These are phyloP conservation scores for Prototheca cutis DNA, from an alignment of 163 green algal genomes.

Conservation along the genomic window DNA sequence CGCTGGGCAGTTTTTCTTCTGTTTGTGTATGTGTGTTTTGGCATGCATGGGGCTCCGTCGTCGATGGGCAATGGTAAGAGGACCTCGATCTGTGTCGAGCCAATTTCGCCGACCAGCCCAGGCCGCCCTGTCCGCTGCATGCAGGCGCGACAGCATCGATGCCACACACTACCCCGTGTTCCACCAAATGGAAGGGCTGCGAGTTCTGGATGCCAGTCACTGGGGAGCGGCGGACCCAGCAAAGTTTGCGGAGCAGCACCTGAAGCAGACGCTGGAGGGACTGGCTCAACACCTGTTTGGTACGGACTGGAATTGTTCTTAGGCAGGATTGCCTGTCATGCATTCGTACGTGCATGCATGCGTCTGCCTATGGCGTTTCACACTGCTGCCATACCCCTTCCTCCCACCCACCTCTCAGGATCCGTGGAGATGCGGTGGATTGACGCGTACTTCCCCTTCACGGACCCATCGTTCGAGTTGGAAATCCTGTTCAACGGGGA, in stretches of 20 bases:
- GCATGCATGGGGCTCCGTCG: no score
- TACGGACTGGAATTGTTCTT: conserved; percentile 3
- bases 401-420: conserved; percentile 16
- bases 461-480: conserved; percentile 83
- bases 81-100: no score
- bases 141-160: conserved; percentile 86
- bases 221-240: conserved; percentile 45
- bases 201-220: conserved; percentile 29
- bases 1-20: no score
- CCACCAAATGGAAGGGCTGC: conserved; percentile 89
- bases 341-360: no score
- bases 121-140: not conserved
- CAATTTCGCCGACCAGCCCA: no score
- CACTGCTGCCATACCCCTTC: not conserved
- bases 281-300: conserved; percentile 88
- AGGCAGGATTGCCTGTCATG: no score
- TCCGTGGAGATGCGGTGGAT: conserved; percentile 75
- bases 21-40: no score
- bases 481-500: conserved; percentile 98
- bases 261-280: conserved; percentile 86
- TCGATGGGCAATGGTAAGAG: no score
- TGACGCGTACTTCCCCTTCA: conserved; percentile 87
- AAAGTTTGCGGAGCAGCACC: conserved; percentile 58
- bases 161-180: conserved; percentile 99
- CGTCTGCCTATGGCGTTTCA: no score